phyloP scores from a whole-genome alignment of 75 land plant species.

The Isoetes taiwanensis region DNA sequence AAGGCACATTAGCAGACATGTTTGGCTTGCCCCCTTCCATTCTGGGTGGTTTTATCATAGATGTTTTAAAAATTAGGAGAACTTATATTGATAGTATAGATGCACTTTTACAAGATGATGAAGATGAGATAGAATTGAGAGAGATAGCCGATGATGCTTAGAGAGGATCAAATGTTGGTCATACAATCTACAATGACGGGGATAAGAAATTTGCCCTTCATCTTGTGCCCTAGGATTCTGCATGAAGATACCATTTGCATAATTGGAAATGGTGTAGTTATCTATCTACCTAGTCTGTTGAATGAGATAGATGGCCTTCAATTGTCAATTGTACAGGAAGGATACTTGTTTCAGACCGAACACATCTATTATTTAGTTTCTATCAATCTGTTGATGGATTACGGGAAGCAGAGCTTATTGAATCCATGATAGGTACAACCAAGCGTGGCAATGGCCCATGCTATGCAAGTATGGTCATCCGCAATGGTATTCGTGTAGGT shows the following conservation, averaged over 20 bases:
- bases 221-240: conserved; percentile 92
- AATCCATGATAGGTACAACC: conserved; percentile 90
- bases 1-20: too few relatives aligned
- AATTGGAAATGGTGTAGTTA: conserved; percentile 89
- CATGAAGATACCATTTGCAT: conserved; percentile 69
- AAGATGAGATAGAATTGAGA: too few relatives aligned
- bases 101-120: too few relatives aligned
- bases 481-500: conserved; percentile 81
- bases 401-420: conserved; percentile 78
- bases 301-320: conserved; percentile 68
- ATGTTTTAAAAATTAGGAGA: too few relatives aligned
- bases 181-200: conserved; percentile 83
- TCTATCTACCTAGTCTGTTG: conserved; percentile 66
- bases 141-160: too few relatives aligned
- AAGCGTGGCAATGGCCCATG: conserved; percentile 88
- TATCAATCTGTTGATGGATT: conserved; percentile 82
- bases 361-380: conserved; percentile 79
- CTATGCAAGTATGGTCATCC: conserved; percentile 77
- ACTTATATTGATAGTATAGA: too few relatives aligned
- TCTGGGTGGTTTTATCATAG: too few relatives aligned
- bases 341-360: conserved; percentile 75
- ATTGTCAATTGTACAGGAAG: conserved; percentile 48
- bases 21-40: too few relatives aligned
- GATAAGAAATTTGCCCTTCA: conserved; percentile 94
- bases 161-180: conserved; percentile 99